These are phyloP conservation scores for Hymenoscyphus repandus DNA, from an alignment of 2,329 filamentous ascomycete genomes.

Conservation along the genomic window DNA sequence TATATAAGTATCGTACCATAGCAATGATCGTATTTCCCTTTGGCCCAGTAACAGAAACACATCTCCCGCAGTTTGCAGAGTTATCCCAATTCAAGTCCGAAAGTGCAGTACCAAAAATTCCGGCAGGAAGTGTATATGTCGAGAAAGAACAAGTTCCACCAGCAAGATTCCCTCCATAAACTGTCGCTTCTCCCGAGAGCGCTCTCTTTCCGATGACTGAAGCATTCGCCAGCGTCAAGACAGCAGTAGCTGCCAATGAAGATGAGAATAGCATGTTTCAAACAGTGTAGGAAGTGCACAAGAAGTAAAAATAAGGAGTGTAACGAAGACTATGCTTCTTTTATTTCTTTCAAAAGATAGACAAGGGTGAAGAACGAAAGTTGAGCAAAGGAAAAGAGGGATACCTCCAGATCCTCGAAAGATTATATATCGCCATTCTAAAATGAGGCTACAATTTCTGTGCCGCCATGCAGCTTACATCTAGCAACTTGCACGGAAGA, in stretches of 20 bases:
- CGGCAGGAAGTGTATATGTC: conserved; percentile 54
- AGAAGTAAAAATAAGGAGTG: conserved; percentile 19
- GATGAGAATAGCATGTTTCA: conserved; percentile 25
- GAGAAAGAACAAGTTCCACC: conserved; percentile 61
- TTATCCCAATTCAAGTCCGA: conserved; percentile 52
- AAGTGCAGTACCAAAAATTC: conserved; percentile 56
- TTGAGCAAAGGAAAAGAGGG: neutral
- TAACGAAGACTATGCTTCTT: conserved; percentile 25
- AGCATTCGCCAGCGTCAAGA: conserved; percentile 26
- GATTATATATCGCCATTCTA: no score
- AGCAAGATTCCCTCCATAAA: conserved; percentile 49
- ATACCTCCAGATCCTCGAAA: no score
- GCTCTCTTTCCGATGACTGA: conserved; percentile 18
- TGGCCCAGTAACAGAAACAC: conserved; percentile 53
- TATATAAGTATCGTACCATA: conserved; percentile 45
- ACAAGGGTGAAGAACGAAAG: neutral
- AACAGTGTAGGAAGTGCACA: conserved; percentile 7
- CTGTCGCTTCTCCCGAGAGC: conserved; percentile 42
- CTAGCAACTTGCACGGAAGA: neutral
- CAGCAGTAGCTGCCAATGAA: conserved; percentile 14
- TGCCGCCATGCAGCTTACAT: no score
- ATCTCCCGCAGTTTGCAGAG: conserved; percentile 54
- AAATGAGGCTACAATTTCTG: no score
- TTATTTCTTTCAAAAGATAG: neutral
- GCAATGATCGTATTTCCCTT: conserved; percentile 53